Base-by-base conservation (phyloP, 345 rosid genomes). In the Syzygium jambos region DNA sequence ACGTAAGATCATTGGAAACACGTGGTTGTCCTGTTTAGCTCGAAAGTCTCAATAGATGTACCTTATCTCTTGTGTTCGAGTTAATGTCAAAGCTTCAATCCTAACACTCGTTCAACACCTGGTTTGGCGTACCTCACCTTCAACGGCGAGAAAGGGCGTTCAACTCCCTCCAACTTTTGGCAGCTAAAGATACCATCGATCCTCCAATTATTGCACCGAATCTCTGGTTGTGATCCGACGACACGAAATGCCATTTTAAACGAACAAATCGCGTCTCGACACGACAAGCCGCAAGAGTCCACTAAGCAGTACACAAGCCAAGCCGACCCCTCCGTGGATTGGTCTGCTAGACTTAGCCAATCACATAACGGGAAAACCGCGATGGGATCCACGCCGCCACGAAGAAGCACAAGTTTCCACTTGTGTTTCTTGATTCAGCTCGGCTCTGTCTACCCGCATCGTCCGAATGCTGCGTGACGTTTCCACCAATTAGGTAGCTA, bases 211-310 rank as follows among this genome's bases (percentile, higher is more conserved):
- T 59, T 25, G 65, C 65, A 27, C 30, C 11, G 27, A n/a, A 61
- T 61, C 9, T 63, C 9, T 3, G 21, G 77, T 63, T 21, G 7
- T 0, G 19, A 3, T 63, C 77, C 8, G 7, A 63, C 0, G 38
- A 14, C 21, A 7, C 3, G 0, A 14, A 59, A 5, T 12, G 16
- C 16, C 0, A 6, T n/a, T 27, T 6, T 27, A 63, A 29, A 63
- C 9, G 10, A 63, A 29, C 77, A 27, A 27, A 59, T 27, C 68
- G 11, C 14, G 30, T 27, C 68, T 27, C 68, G 3, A 59, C 34
- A 59, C 7, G 3, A 59, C 34, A 59, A 3, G 8, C 17, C 34
- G 1, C 8, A 7, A 12, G 17, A 27, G 68, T 59, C 29, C 68
- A 1, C 29, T 6, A 16, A 52, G 21, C 55, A 6, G 17, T 15